Conservation (phyloP, 768 basidiomycete genomes). For the Thelephora aurantiotincta region DNA sequence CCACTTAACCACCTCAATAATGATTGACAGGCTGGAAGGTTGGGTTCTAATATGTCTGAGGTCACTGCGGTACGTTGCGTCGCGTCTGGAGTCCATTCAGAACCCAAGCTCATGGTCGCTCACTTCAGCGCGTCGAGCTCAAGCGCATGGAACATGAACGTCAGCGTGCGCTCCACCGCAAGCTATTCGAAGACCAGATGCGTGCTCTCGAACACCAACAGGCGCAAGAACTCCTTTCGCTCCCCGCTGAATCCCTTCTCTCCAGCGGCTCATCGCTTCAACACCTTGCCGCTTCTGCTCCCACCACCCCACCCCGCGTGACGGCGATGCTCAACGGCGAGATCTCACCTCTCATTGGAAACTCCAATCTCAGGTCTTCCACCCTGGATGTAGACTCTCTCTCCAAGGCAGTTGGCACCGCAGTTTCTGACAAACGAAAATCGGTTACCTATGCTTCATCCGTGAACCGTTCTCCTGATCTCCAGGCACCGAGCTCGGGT, state of each 20-base stretch:
- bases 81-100: slow-evolving; percentile 4
- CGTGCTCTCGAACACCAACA: slow-evolving; percentile 85
- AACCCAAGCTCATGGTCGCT: slow-evolving; percentile 5
- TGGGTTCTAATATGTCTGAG: slow-evolving; percentile 79
- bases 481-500: slow-evolving; percentile 29
- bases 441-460: slow-evolving; percentile 77
- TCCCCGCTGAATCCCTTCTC: slow-evolving; percentile 45
- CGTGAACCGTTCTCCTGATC: slow-evolving; percentile 61
- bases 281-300: slow-evolving; percentile 78
- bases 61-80: slow-evolving; percentile 58
- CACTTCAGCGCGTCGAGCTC: slow-evolving; percentile 64
- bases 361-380: slow-evolving; percentile 29
- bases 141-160: slow-evolving; percentile 87
- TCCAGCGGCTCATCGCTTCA: slow-evolving; percentile 33
- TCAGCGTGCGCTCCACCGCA: slow-evolving; percentile 74
- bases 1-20: slow-evolving; percentile 5
- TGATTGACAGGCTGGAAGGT: slow-evolving; percentile 52
- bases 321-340: slow-evolving; percentile 57
- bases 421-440: slow-evolving; percentile 65
- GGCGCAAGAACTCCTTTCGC: slow-evolving; percentile 65
- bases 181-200: slow-evolving; percentile 95
- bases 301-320: slow-evolving; percentile 76
- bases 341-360: slow-evolving; percentile 25
- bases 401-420: slow-evolving; percentile 54
- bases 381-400: slow-evolving; percentile 48